Evolutionary conservation across 2,329 filamentous ascomycete genomes (phyloP).

Genomic region (Diplodia scrobiculata): DNA sequence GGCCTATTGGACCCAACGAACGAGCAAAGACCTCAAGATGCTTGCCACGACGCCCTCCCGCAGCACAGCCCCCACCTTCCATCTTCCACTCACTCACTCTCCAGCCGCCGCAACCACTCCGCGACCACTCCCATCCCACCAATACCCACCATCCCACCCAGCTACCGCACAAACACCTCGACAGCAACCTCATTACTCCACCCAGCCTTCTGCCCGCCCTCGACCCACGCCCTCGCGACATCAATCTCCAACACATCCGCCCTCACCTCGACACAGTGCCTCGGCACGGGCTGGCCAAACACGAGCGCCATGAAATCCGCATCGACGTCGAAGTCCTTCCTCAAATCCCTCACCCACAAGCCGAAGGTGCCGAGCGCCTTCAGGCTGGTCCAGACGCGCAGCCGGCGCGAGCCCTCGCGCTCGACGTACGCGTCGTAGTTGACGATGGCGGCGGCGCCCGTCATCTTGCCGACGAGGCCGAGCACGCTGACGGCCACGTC

Average conservation of each 20-base stretch:
- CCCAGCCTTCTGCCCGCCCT: constrained; percentile 67
- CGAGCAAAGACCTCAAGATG: too few relatives aligned
- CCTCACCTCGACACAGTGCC: constrained; percentile 62
- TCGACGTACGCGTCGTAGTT: constrained; percentile 61
- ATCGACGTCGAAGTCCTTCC: constrained; percentile 57
- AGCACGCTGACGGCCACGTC: constrained; percentile 66
- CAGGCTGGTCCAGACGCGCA: constrained; percentile 67
- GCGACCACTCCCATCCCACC: too few relatives aligned
- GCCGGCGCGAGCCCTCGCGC: constrained; percentile 56
- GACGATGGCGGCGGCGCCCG: constrained; percentile 76
- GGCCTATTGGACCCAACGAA: too few relatives aligned
- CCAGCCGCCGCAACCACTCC: too few relatives aligned
- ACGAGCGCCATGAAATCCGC: constrained; percentile 74
- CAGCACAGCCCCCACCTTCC: too few relatives aligned
- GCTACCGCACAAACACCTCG: constrained; percentile 19
- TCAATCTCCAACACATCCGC: constrained; percentile 75
- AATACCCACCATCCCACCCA: too few relatives aligned
- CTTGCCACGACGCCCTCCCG: too few relatives aligned
- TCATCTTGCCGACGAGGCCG: constrained; percentile 85
- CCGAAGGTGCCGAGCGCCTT: constrained; percentile 79
- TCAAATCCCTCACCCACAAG: constrained; percentile 74
- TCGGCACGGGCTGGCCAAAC: constrained; percentile 68
- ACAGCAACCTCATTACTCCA: constrained; percentile 65
- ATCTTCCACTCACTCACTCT: too few relatives aligned
- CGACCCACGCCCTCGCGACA: constrained; percentile 73